These are phyloP conservation scores for Colletotrichum eleusines DNA, from an alignment of 2,329 filamentous ascomycete genomes.

Conservation along the genomic window DNA sequence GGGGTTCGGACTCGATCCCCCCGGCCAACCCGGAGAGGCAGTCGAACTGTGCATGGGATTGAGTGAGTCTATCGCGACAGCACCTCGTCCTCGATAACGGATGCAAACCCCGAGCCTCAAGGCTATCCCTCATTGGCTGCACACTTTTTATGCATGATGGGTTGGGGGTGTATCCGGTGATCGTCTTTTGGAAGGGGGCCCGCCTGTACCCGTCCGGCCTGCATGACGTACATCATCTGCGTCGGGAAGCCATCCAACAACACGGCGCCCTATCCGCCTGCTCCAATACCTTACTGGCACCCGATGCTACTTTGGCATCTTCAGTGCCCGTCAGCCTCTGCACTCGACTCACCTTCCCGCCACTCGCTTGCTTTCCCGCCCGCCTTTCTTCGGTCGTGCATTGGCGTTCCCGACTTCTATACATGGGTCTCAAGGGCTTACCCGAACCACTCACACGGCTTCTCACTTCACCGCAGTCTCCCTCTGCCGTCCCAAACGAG, in stretches of 20 bases:
- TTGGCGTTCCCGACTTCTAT: conserved; percentile 36
- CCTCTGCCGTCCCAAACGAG: neutral
- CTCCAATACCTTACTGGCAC: neutral
- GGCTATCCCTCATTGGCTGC: conserved; percentile 19
- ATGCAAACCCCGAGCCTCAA: conserved; percentile 7
- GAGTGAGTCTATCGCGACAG: conserved; percentile 11
- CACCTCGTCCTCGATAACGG: conserved; percentile 24
- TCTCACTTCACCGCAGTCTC: neutral
- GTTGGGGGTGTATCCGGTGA: conserved; percentile 43
- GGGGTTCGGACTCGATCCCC: neutral
- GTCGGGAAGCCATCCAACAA: conserved; percentile 26
- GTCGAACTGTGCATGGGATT: too few relatives aligned
- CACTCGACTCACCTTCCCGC: conserved; percentile 2
- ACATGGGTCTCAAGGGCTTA: conserved; percentile 34
- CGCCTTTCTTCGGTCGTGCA: conserved; percentile 36
- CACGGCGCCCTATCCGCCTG: conserved; percentile 32
- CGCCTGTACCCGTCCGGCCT: conserved; percentile 35
- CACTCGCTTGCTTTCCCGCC: conserved; percentile 41
- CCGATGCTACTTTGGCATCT: conserved; percentile 7
- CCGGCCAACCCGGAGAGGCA: neutral
- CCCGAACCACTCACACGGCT: conserved; percentile 37
- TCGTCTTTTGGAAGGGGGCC: conserved; percentile 31
- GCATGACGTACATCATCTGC: conserved; percentile 42
- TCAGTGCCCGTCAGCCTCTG: neutral
- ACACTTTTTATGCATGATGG: conserved; percentile 27